phyloP scores from a whole-genome alignment of 495 filamentous ascomycete species.

The Podospora australis region DNA sequence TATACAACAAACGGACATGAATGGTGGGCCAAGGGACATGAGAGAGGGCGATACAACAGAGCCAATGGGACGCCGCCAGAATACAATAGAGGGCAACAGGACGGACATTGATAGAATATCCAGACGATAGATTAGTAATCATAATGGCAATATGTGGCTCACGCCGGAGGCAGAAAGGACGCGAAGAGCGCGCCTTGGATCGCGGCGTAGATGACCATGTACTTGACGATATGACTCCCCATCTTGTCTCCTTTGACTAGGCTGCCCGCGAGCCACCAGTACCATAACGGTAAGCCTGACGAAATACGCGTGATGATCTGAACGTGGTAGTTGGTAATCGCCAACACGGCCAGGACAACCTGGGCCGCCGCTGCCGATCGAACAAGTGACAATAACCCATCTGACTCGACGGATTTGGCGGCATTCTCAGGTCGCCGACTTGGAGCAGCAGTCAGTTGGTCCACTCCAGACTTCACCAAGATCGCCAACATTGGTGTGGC shows the following conservation, averaged over 20 bases:
- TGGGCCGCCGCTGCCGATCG: slow-evolving; percentile 64
- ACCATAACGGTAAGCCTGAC: slow-evolving; percentile 86
- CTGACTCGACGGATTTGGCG: slow-evolving; percentile 12
- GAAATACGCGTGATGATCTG: slow-evolving; percentile 89
- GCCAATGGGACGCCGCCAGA: too few relatives aligned
- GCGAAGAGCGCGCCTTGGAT: slow-evolving; percentile 79
- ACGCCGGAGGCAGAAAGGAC: slow-evolving; percentile 94
- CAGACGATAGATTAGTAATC: not conserved
- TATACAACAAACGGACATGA: not conserved
- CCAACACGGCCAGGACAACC: slow-evolving; percentile 61
- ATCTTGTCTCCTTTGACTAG: slow-evolving; percentile 25
- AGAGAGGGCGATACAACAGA: not conserved
- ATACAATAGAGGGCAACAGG: not conserved
- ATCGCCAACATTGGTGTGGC: slow-evolving; percentile 73
- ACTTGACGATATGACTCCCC: slow-evolving; percentile 32
- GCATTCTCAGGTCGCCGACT: not conserved
- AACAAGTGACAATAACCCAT: slow-evolving; percentile 25
- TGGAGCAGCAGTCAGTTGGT: slow-evolving; percentile 25
- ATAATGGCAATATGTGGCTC: not conserved
- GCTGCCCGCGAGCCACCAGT: slow-evolving; percentile 61
- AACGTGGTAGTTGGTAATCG: slow-evolving; percentile 76
- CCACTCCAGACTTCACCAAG: slow-evolving; percentile 55
- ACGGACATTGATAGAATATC: not conserved
- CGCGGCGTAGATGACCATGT: slow-evolving; percentile 73
- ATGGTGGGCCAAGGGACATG: not conserved